Percentiles rank a stretch among this genome's conserved stretches.
Conservation (phyloP, 768 basidiomycete genomes). For the Rhodotorula graminis region DNA sequence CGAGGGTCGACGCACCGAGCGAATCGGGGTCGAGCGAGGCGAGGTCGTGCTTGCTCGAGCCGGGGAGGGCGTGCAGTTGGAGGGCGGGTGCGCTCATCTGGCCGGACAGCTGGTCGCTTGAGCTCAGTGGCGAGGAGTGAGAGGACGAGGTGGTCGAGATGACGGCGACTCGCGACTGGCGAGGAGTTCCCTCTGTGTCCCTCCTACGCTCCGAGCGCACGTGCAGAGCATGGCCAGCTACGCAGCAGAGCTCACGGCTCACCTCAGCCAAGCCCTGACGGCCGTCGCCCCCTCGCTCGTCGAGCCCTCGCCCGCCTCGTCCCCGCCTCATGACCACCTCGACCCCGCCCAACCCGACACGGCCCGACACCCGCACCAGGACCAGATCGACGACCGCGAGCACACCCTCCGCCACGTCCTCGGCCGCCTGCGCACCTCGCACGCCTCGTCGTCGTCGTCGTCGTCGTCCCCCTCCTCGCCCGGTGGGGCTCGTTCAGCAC, state of each 20-base stretch:
- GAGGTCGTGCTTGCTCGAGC: slow-evolving; percentile 19
- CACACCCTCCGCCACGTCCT: slow-evolving; percentile 1
- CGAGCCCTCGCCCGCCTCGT: slow-evolving; percentile 1
- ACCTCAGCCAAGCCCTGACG: not conserved
- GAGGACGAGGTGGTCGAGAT: too few species aligned
- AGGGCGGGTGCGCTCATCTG: not conserved
- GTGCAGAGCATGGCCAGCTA: not conserved
- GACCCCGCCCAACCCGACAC: not conserved
- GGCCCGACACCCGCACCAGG: not conserved
- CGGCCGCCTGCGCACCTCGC: not conserved
- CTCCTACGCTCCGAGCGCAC: too few species aligned
- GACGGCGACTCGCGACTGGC: too few species aligned
- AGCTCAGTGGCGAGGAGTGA: too few species aligned
- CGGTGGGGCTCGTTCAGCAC: not conserved
- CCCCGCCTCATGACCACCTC: not conserved
- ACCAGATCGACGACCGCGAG: not conserved
- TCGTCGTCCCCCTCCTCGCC: not conserved
- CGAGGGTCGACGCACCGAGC: slow-evolving; percentile 14
- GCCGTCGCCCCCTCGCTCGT: slow-evolving; percentile 4
- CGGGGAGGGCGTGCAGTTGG: slow-evolving; percentile 24
- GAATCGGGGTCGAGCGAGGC: slow-evolving; percentile 29
- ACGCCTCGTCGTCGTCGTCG: slow-evolving; percentile 2
- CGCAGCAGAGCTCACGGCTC: slow-evolving; percentile 13
- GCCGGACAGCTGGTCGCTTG: too few species aligned
- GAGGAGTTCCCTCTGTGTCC: too few species aligned